These are phyloP conservation scores for Suillus hirtellus DNA, from an alignment of 768 basidiomycete genomes.

Conservation along the genomic window DNA sequence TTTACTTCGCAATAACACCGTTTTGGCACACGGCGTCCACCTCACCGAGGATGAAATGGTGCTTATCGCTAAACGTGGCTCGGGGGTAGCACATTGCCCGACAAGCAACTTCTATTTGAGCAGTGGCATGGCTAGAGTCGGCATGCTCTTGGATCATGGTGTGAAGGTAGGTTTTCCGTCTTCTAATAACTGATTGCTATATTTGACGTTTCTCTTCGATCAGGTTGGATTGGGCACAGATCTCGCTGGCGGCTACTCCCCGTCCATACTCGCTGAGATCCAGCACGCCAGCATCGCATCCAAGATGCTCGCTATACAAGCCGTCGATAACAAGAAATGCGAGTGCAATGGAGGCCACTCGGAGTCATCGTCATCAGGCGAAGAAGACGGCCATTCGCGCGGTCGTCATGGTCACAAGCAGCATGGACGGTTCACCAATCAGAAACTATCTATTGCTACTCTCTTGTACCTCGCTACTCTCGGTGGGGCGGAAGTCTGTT, in stretches of 20 bases:
- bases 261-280: constrained; percentile 75
- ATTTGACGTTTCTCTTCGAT: constrained; percentile 5
- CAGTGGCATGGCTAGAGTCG: constrained; percentile 83
- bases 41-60: constrained; percentile 71
- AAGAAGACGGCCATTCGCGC: constrained; percentile 8
- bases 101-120: constrained; percentile 90
- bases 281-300: constrained; percentile 79
- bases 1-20: constrained; percentile 75
- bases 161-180: constrained; percentile 63
- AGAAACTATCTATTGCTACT: constrained; percentile 71
- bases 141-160: constrained; percentile 75
- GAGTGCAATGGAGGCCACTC: constrained; percentile 2
- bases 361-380: background rate
- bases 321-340: constrained; percentile 18
- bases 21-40: constrained; percentile 87
- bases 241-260: constrained; percentile 82
- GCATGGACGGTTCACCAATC: constrained; percentile 43
- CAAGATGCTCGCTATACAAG: constrained; percentile 66
- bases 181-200: constrained; percentile 6
- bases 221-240: constrained; percentile 96
- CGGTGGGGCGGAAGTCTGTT: constrained; percentile 87
- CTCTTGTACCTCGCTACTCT: constrained; percentile 89
- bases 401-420: constrained; percentile 1
- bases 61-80: constrained; percentile 60
- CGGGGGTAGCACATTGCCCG: constrained; percentile 91